Percentiles rank a stretch among this genome's conserved stretches.
Conservation (phyloP, 225 moss, liverwort and hornwort genomes). For the Lunularia cruciata region DNA sequence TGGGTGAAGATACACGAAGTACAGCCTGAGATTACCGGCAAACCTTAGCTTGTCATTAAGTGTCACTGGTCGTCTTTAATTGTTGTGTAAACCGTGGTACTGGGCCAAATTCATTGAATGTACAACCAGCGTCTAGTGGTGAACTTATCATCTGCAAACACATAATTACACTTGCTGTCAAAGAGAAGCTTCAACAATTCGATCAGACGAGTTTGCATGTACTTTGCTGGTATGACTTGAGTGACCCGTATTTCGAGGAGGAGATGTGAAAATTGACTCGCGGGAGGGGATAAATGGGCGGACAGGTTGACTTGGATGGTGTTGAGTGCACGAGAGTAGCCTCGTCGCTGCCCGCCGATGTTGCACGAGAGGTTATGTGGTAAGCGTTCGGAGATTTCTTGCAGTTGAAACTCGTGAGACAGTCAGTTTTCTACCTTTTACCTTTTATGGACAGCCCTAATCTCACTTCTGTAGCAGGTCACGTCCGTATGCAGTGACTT, state of each 20-base stretch:
- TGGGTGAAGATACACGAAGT: too few species aligned
- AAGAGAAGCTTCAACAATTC: too few species aligned
- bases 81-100: too few species aligned
- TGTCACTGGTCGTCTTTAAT: too few species aligned
- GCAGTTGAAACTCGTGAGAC: not conserved
- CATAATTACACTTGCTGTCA: too few species aligned
- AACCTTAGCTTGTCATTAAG: too few species aligned
- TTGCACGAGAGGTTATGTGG: conserved; percentile 68
- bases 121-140: too few species aligned
- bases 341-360: conserved; percentile 44
- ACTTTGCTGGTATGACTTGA: too few species aligned
- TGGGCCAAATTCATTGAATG: too few species aligned
- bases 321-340: conserved; percentile 63
- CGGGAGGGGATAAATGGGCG: conserved; percentile 1
- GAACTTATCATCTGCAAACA: too few species aligned
- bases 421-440: not conserved
- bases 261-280: not conserved
- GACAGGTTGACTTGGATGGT: conserved; percentile 78
- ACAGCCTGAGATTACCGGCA: too few species aligned
- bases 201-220: too few species aligned
- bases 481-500: not conserved
- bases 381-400: conserved; percentile 29
- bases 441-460: not conserved
- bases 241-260: not conserved
- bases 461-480: not conserved